Conservation (phyloP, 345 rosid genomes). For the Gossypium australe region DNA sequence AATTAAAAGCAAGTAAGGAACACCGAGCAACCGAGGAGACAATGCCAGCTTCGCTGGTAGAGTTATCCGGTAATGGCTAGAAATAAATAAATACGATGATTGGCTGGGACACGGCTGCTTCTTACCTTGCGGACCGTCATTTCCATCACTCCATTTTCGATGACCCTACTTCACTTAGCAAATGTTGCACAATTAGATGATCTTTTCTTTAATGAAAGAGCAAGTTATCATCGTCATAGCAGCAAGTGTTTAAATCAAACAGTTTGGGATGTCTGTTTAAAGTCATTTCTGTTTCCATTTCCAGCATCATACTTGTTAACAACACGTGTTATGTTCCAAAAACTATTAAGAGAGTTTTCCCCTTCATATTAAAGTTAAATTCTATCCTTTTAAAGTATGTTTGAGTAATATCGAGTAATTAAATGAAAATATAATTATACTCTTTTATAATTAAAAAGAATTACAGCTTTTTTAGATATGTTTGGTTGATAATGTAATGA, state of each 20-base stretch:
- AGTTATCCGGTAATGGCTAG: neutral
- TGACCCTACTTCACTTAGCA: neutral
- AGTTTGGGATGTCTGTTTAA: neutral
- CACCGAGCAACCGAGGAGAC: neutral
- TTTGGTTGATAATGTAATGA: too few relatives aligned
- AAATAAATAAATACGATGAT: neutral
- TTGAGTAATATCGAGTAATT: too few relatives aligned
- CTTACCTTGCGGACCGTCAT: neutral
- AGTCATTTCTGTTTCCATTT: neutral
- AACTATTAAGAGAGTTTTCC: too few relatives aligned
- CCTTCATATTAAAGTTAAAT: neutral
- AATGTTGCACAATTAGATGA: neutral
- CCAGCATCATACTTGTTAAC: constrained; percentile 1
- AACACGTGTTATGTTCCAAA: constrained; percentile 6
- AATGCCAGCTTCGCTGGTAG: neutral
- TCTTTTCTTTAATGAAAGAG: too few relatives aligned
- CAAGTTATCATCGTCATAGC: neutral
- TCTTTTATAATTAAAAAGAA: too few relatives aligned
- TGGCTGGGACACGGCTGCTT: constrained; percentile 4
- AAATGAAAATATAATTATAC: too few relatives aligned
- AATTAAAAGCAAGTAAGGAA: neutral
- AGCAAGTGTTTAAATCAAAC: constrained; percentile 4
- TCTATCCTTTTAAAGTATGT: too few relatives aligned
- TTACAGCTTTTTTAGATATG: too few relatives aligned
- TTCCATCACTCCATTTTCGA: neutral